Evolutionary conservation across 2,329 filamentous ascomycete species (phyloP), one percentile per base, ranked within the genome.

Genomic region (Pyrenophora tritici-repentis): DNA sequence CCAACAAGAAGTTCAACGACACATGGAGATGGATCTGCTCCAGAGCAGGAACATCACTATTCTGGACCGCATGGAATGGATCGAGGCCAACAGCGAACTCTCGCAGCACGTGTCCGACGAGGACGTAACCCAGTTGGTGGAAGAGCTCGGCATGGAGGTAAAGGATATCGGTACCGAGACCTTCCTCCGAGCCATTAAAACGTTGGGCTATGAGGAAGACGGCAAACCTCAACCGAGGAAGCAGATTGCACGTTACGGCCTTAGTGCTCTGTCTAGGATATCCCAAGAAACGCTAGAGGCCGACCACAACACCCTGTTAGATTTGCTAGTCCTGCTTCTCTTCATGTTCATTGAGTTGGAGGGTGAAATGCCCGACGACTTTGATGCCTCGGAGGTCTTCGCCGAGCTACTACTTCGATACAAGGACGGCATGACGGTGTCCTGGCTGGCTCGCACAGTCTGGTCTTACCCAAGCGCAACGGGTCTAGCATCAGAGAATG

Each of bases 71-170:
- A 88, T 97, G 68, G 85, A 89, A 63, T 80, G 80, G 50, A 87
- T 97, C 59, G 91, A 90, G 41, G 88, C 91, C 54, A 86, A 86
- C 55, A 89, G 89, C 53, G 87, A 87, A 20, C 90, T 97, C 62
- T 86, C 84, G 71, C 84, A 87, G 26, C 86, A 89, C 51, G 85
- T 97, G 44, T 88, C 88, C 1, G 90, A 97, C 46, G 91, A 96
- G 42, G 87, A 92, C 42, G 42, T 72, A 6, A 61, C 67, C 1
- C 46, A 63, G 3, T 56, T 84, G 4, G 80, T 96, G 8, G 88
- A 90, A 20, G 81, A 85, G 81, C 73, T 86, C 63, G 73, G 81
- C 73, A 75, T 79, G 29, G 79, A 68, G 20, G 59, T 72, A 12
- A 67, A 83, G 47, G 66, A 72, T 40, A 56, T 78, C 32, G 68